phyloP scores from a whole-genome alignment of 129 eudicot genomes.

The carrot (Daucus carota) region DH1_v3.0 NC_030388.2:12946501-12947000 shows the following conservation, averaged over 20 bases:
- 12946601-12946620: not conserved
- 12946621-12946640: not conserved
- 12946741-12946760: not conserved
- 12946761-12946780: not conserved
- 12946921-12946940: too few relatives aligned
- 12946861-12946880: not conserved
- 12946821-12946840: not conserved
- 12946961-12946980: not conserved
- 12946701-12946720: not conserved
- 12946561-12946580: conserved; percentile 77
- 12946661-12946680: not conserved
- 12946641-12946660: not conserved
- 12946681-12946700: not conserved
- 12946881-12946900: not conserved
- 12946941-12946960: not conserved
- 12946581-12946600: not conserved
- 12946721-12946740: not conserved
- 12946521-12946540: conserved; percentile 91
- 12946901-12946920: not conserved
- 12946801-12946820: not conserved
- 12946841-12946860: not conserved
- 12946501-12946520: conserved; percentile 67
- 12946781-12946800: not conserved
- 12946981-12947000: not conserved
- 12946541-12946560: conserved; percentile 89